A percentile compares a stretch with the other conserved stretches of the same genome.
phyloP scores from a whole-genome alignment of 352 stramenopile genomes.

The Globisporangium alternatum region DNA sequence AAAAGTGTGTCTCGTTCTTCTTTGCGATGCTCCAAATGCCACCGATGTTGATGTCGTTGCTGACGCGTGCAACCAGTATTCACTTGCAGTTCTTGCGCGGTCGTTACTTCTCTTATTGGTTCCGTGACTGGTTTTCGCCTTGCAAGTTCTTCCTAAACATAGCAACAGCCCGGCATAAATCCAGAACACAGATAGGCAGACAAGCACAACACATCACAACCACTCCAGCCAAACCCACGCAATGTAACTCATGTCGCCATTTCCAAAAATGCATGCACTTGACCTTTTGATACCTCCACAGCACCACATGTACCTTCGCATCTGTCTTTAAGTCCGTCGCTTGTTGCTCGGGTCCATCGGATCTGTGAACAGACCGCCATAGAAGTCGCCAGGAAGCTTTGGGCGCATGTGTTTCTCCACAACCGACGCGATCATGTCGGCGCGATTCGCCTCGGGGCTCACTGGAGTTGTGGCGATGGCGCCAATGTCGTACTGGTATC shows the following conservation, averaged over 20 bases:
- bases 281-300: not conserved
- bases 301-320: not conserved
- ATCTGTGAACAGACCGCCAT: conserved; percentile 74
- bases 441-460: conserved; percentile 67
- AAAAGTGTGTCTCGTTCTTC: not conserved
- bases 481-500: conserved; percentile 75
- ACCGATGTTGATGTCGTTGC: not conserved
- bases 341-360: conserved; percentile 23
- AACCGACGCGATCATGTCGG: conserved; percentile 65
- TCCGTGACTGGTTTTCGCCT: not conserved
- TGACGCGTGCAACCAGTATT: not conserved
- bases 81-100: not conserved
- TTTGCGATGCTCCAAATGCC: not conserved
- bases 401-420: conserved; percentile 80
- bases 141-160: conserved; percentile 9
- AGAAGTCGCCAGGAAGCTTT: conserved; percentile 84
- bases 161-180: not conserved
- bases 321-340: not conserved
- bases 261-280: conserved; percentile 8
- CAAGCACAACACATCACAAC: not conserved
- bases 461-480: conserved; percentile 57
- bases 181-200: not conserved
- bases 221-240: not conserved
- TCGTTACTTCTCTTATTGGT: conserved; percentile 1
- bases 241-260: conserved; percentile 5